phyloP scores from a whole-genome alignment of 345 rosid species.

The Salix viminalis region DNA sequence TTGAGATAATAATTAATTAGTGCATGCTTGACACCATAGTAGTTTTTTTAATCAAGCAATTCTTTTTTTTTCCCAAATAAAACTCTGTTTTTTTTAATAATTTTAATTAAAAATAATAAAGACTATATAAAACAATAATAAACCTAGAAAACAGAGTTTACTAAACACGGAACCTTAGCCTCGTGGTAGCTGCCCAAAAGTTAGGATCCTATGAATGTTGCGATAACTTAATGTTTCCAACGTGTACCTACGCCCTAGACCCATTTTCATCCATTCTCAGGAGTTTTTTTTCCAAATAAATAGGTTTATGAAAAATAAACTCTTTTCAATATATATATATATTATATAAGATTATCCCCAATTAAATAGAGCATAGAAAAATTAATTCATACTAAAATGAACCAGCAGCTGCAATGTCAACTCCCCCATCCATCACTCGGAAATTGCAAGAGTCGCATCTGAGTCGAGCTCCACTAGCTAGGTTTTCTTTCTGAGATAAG shows the following conservation, averaged over 20 bases:
- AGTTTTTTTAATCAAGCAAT: too few species aligned
- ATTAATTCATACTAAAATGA: neutral
- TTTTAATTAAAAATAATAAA: too few species aligned
- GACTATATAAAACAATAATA: too few species aligned
- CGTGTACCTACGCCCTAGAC: neutral
- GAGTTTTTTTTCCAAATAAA: too few species aligned
- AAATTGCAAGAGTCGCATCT: neutral
- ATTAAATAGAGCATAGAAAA: neutral
- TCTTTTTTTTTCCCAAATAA: too few species aligned
- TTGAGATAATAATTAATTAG: neutral
- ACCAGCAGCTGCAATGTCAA: neutral
- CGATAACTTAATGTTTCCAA: neutral
- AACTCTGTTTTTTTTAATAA: too few species aligned
- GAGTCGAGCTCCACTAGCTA: neutral
- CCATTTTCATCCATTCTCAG: neutral
- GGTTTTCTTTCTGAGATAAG: too few species aligned
- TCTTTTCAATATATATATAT: too few species aligned
- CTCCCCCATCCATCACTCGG: neutral
- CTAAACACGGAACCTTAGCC: constrained; percentile 10
- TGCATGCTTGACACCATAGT: too few species aligned
- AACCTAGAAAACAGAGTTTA: neutral
- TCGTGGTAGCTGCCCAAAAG: constrained; percentile 29
- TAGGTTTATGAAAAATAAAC: too few species aligned
- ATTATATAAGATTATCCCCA: too few species aligned
- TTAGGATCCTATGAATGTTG: constrained; percentile 37